Conservation (phyloP, 192 early-diverging fungal species). For the Backusella tarrabulga region DNA sequence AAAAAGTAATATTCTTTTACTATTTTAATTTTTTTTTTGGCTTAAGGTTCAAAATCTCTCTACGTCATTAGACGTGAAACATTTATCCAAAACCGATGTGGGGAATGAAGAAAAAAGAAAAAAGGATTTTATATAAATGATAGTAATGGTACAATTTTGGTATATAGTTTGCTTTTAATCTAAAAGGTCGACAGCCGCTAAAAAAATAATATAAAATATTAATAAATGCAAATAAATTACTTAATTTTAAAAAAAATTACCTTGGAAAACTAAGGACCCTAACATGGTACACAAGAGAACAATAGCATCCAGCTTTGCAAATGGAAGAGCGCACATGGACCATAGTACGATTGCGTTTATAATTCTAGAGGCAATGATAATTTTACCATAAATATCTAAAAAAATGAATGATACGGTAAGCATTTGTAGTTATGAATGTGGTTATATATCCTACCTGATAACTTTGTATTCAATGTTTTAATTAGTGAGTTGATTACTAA, state of each 20-base stretch:
- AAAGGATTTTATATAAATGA: neutral
- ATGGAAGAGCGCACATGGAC: constrained; percentile 36
- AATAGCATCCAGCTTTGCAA: constrained; percentile 29
- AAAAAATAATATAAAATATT: neutral
- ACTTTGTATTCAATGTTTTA: constrained; percentile 34
- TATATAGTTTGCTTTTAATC: neutral
- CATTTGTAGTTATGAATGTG: neutral
- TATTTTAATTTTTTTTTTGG: neutral
- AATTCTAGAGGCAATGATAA: constrained; percentile 31
- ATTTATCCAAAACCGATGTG: neutral
- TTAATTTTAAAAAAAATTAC: neutral
- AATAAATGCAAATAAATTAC: neutral
- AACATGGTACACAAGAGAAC: constrained; percentile 25
- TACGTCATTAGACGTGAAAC: neutral
- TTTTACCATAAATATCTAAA: constrained; percentile 33
- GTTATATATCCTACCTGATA: constrained; percentile 26
- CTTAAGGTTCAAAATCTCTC: neutral
- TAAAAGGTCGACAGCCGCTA: constrained; percentile 14
- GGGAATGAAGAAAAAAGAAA: neutral
- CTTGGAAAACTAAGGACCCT: constrained; percentile 30
- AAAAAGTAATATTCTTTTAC: neutral
- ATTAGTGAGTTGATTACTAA: constrained; percentile 34
- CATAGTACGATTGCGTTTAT: constrained; percentile 27
- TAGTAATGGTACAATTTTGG: neutral
- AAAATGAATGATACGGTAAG: neutral